Conservation (phyloP, 2,329 filamentous ascomycete genomes). For the Phyllosticta ampelicida region DNA sequence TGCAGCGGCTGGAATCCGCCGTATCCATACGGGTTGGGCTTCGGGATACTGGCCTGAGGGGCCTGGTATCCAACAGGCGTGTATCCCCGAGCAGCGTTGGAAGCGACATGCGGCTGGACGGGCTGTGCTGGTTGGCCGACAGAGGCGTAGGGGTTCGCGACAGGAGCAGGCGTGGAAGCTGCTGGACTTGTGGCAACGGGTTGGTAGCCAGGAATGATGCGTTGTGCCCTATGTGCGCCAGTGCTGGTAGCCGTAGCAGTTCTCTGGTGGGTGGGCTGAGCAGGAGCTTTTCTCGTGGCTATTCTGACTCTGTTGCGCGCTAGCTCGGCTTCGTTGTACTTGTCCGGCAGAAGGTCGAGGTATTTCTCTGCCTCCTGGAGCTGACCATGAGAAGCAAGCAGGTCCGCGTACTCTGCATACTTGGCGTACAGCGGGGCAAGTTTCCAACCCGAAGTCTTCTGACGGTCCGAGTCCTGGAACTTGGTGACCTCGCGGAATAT, state of each 20-base stretch:
- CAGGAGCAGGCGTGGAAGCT: conserved; percentile 12
- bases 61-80: conserved; percentile 45
- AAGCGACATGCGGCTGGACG: conserved; percentile 25
- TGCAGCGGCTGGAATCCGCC: conserved; percentile 35
- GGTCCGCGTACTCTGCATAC: conserved; percentile 94
- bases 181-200: conserved; percentile 14
- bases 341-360: conserved; percentile 70
- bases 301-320: conserved; percentile 76
- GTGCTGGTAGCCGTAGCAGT: conserved; percentile 28
- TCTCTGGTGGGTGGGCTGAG: conserved; percentile 30
- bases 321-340: conserved; percentile 78
- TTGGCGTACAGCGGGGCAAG: conserved; percentile 80
- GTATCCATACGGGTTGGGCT: conserved; percentile 26
- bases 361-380: conserved; percentile 82
- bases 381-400: conserved; percentile 82
- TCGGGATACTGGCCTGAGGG: conserved; percentile 20
- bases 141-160: conserved; percentile 25
- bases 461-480: conserved; percentile 70
- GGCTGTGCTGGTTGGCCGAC: conserved; percentile 19
- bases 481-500: conserved; percentile 91
- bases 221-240: conserved; percentile 21
- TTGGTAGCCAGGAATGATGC: conserved; percentile 27
- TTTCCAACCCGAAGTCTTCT: conserved; percentile 73
- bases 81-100: conserved; percentile 31
- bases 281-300: conserved; percentile 57